A percentile compares a stretch with the other conserved stretches of the same genome.
These are phyloP conservation scores for Quercus bicolor DNA, from an alignment of 306 rosid genomes.

Conservation along the genomic window DNA sequence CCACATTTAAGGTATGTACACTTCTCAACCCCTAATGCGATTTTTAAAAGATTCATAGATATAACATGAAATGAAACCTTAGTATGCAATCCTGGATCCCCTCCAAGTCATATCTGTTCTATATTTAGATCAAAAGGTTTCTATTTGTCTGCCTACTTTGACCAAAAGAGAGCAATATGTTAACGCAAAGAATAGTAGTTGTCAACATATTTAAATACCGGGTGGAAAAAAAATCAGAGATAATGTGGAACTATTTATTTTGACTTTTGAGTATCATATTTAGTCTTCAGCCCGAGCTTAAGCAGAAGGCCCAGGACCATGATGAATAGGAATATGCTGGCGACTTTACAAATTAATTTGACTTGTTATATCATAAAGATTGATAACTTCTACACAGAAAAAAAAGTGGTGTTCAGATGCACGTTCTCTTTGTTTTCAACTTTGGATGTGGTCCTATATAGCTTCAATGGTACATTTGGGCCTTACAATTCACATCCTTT, in stretches of 20 bases:
- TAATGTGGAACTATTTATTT: not conserved
- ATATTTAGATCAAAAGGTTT: not conserved
- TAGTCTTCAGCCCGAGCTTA: not conserved
- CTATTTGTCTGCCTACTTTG: not conserved
- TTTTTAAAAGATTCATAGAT: not conserved
- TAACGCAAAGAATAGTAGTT: not conserved
- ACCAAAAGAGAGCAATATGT: not conserved
- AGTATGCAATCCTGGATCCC: not conserved
- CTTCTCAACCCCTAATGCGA: not conserved
- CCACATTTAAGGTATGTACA: conserved; percentile 23
- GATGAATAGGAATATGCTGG: not conserved
- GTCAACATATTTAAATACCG: not conserved
- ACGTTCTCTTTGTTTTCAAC: too few species aligned
- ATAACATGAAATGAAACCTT: not conserved
- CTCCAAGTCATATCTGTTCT: not conserved
- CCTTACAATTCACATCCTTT: too few species aligned
- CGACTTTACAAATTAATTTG: not conserved
- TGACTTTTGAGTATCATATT: too few species aligned
- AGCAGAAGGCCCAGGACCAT: not conserved
- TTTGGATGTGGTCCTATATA: too few species aligned
- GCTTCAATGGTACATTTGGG: too few species aligned
- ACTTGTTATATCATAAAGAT: not conserved
- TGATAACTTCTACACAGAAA: not conserved
- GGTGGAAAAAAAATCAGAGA: not conserved
- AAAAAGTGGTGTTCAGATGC: too few species aligned